Conservation (phyloP, 257 asterid genomes). For the Scutellaria barbata region DNA sequence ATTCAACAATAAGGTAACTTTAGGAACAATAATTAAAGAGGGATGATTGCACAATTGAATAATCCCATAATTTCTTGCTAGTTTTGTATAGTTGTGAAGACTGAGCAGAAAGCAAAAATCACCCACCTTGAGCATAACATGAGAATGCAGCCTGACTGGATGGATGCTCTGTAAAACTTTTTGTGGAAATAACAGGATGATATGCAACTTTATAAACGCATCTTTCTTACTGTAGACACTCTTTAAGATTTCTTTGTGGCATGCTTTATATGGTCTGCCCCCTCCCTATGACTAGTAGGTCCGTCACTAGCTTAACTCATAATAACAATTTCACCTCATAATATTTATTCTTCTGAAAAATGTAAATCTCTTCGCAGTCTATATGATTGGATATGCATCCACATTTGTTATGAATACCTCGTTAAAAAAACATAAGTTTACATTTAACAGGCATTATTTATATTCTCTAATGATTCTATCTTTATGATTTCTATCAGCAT, state of each 20-base stretch:
- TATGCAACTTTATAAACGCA: not conserved
- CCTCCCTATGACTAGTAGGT: no score
- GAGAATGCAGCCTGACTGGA: not conserved
- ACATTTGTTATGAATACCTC: not conserved
- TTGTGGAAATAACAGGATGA: not conserved
- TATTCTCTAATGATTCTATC: not conserved
- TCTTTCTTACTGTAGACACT: not conserved
- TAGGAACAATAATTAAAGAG: not conserved
- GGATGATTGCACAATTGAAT: not conserved
- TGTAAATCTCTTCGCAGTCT: not conserved
- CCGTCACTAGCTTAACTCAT: no score
- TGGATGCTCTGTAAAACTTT: not conserved
- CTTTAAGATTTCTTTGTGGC: not conserved
- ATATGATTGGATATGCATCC: conserved; percentile 16
- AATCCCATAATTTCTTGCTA: not conserved
- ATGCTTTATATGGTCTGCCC: no score
- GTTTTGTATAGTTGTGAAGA: not conserved
- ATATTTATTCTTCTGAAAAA: conserved; percentile 14
- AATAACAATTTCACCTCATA: not conserved
- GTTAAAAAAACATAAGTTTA: not conserved
- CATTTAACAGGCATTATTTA: not conserved
- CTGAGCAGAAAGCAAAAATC: conserved; percentile 14
- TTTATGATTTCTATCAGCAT: conserved; percentile 13
- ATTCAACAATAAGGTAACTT: not conserved
- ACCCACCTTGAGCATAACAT: not conserved